These are phyloP conservation scores for Boechera stricta DNA, from an alignment of 345 rosid genomes.

Conservation along the genomic window DNA sequence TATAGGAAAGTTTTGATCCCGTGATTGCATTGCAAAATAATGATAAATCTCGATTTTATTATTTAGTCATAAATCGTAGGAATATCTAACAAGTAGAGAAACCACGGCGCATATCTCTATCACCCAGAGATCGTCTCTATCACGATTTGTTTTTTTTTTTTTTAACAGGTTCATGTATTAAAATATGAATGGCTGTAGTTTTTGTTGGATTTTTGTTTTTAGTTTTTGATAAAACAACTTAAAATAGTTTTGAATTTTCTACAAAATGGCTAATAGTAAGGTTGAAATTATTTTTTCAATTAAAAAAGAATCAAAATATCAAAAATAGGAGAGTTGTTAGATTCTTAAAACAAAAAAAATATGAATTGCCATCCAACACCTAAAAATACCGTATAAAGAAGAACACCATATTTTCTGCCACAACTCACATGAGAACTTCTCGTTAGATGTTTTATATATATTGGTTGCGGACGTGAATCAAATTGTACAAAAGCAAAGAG, in stretches of 20 bases:
- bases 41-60: neutral
- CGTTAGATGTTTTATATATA: neutral
- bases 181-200: slow-evolving; percentile 3
- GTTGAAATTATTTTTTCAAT: neutral
- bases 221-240: neutral
- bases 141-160: neutral
- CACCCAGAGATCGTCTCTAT: neutral
- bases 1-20: neutral
- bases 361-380: neutral
- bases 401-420: neutral
- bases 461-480: neutral
- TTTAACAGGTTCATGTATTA: neutral
- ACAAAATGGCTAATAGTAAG: neutral
- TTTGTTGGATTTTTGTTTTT: neutral
- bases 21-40: neutral
- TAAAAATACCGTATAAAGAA: too few species aligned
- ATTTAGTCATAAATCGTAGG: neutral
- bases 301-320: too few species aligned
- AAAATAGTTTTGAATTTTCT: neutral
- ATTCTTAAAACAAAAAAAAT: too few species aligned
- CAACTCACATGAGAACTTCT: neutral
- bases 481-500: neutral
- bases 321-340: neutral
- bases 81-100: neutral
- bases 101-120: neutral